Percentiles rank a stretch among this genome's conserved stretches.
These are phyloP conservation scores for Chaetomium globosum DNA, from an alignment of 2,329 filamentous ascomycete species.

Conservation along the genomic window DNA sequence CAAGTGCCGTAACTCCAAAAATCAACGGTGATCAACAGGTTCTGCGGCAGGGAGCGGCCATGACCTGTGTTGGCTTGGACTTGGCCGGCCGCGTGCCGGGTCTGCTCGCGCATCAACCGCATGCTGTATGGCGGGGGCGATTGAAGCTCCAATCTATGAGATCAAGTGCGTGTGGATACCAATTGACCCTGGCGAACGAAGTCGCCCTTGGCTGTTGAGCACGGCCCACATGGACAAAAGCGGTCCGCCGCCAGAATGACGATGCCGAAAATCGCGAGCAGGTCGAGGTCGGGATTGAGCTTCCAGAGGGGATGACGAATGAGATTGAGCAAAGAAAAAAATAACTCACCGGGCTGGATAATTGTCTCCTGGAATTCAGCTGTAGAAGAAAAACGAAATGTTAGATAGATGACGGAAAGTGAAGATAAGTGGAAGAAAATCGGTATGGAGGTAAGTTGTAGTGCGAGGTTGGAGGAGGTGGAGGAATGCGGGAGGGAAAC, in stretches of 20 bases:
- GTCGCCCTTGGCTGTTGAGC: slow-evolving; percentile 19
- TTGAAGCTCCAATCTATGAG: slow-evolving; percentile 17
- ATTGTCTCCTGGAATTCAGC: slow-evolving; percentile 63
- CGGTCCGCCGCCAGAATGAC: slow-evolving; percentile 12
- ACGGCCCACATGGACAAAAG: slow-evolving; percentile 28
- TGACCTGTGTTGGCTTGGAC: background rate
- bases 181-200: slow-evolving; percentile 20
- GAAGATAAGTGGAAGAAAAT: slow-evolving; percentile 34
- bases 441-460: slow-evolving; percentile 31
- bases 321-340: slow-evolving; percentile 29
- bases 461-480: slow-evolving; percentile 31
- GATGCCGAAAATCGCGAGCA: slow-evolving; percentile 4
- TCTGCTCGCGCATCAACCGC: slow-evolving; percentile 1
- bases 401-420: slow-evolving; percentile 43
- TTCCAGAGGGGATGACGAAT: background rate
- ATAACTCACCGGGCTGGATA: slow-evolving; percentile 62
- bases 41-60: background rate
- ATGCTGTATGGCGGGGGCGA: slow-evolving; percentile 24
- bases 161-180: slow-evolving; percentile 25
- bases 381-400: slow-evolving; percentile 46
- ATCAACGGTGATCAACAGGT: background rate
- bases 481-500: slow-evolving; percentile 31
- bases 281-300: background rate
- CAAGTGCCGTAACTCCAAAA: background rate
- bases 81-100: background rate